Evolutionary conservation across 148 eudicot species (phyloP), one percentile per base, ranked within the genome.

Genomic region (Fagopyrum tataricum): DNA sequence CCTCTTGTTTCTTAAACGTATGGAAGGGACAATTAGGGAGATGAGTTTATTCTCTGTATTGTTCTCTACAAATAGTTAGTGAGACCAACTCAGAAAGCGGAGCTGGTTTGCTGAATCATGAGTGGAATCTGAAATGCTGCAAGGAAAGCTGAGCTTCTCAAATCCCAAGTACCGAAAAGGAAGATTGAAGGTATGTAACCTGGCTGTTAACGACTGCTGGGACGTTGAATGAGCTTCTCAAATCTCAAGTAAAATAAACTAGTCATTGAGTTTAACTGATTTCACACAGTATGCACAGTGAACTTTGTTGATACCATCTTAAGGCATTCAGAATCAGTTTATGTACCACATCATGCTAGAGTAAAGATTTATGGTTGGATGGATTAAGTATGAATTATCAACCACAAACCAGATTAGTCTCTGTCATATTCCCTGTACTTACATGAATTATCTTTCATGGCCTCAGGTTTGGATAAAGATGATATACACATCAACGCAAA

Each of bases 391-490:
- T 13, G n/a, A 5, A 37, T 24, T 14, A 64, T 64, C 11, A 64
- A 37, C 69, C 44, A 37, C 18, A 37, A 64, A 37, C 44, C 42
- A 64, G 13, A 64, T 43, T 64, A 39, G 44, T 64, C 44, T 31
- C 39, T 37, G 44, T 64, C 69, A 39, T 31, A 37, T 64, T 64
- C 42, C n/a, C 15, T 18, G 37, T 64, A 31, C 69, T 37, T 39
- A 11, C 13, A 24, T 24, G 67, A 61, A 31, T 12, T 61, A 64
- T 31, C 69, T 64, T 64, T 62, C 43, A 12, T 64, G 69, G n/a
- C 43, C 15, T 14, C 69, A 5, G 69, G 69, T 39, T 64, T 64
- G 69, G 69, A 64, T 64, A 64, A 64, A 37, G 69, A 64, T 61
- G n/a, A 23, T 17, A 4, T 1, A 64, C 42, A 31, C 69, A 31